phyloP scores from a whole-genome alignment of 73 alveolate species.

The Symbiodinium pilosum region DNA sequence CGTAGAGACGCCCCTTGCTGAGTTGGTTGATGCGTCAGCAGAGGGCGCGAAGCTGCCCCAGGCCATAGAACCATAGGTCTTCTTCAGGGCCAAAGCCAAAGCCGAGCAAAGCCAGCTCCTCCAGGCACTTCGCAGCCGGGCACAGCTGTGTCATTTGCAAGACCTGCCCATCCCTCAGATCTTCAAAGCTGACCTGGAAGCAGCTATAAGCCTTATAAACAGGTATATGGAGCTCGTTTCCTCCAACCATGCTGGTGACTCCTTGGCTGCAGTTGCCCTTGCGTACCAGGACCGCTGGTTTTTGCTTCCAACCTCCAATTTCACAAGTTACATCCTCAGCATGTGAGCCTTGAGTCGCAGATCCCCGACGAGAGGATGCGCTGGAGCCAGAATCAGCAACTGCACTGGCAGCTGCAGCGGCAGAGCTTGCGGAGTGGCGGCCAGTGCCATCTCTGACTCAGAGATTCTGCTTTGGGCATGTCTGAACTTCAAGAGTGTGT shows the following conservation, averaged over 20 bases:
- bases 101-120: too few species aligned
- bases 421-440: slow-evolving; percentile 5
- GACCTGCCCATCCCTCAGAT: slow-evolving; percentile 6
- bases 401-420: neutral
- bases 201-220: too few species aligned
- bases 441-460: neutral
- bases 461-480: neutral
- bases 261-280: slow-evolving; percentile 57
- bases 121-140: slow-evolving; percentile 3
- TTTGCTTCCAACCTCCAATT: neutral
- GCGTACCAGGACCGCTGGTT: slow-evolving; percentile 33
- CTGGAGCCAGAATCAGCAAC: neutral
- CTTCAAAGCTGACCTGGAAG: neutral
- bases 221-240: slow-evolving; percentile 66
- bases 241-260: slow-evolving; percentile 48
- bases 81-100: neutral
- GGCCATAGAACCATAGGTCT: neutral
- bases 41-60: slow-evolving; percentile 24
- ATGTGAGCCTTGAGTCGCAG: neutral
- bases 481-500: too few species aligned
- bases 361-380: neutral
- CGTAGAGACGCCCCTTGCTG: slow-evolving; percentile 45
- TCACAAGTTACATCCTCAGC: neutral
- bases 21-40: slow-evolving; percentile 38
- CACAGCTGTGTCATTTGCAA: slow-evolving; percentile 37